Base-by-base conservation (phyloP, 495 filamentous ascomycete genomes). In the Penicillium robsamsonii region DNA sequence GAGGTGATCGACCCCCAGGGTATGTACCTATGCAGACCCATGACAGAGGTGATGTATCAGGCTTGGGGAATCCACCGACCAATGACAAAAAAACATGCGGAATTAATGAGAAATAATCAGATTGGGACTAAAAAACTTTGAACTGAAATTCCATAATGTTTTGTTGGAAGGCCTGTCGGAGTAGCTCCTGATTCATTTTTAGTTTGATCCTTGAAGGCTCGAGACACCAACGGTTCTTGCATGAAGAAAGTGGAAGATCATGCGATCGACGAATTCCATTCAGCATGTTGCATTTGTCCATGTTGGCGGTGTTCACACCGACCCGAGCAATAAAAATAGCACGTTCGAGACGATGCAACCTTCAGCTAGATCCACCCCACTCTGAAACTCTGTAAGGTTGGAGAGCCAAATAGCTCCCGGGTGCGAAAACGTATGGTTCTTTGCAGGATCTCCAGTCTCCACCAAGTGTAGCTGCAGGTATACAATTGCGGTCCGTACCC, bases 41-140 rank as follows among this genome's bases (percentile, higher is more conserved):
- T 76, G 70, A 75, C 64, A 63, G 57, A 50, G 59, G 49, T 59
- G 66, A 70, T 65, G 67, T 66, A 68, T 67, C 70, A 64, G 63
- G 66, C 64, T 63, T 68, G 68, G 58, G 59, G 57, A 63, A 64
- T 60, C 63, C 64, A 53, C 59, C 55, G 56, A 55, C 67, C 68
- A 73, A 73, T 73, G 55, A 55, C 45, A 25, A 58, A 46, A 59
- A 52, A 55, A 38, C 25, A 5, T 45, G 45, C 42, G n/a, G 33
- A 53, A 24, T n/a, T 24, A 22, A 35, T 44, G 45, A 55, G 57
- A 35, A 40, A 57, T 46, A 33, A 57, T 46, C 49, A 46, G 48
- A 57, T 58, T 61, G 48, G 61, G 60, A 49, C 51, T 30, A 38
- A 50, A 38, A 50, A 57, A 44, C 50, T 59, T 48, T 57, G 43